Base-by-base conservation (phyloP, 2,329 filamentous ascomycete species). In the Penicillium italicum region DNA sequence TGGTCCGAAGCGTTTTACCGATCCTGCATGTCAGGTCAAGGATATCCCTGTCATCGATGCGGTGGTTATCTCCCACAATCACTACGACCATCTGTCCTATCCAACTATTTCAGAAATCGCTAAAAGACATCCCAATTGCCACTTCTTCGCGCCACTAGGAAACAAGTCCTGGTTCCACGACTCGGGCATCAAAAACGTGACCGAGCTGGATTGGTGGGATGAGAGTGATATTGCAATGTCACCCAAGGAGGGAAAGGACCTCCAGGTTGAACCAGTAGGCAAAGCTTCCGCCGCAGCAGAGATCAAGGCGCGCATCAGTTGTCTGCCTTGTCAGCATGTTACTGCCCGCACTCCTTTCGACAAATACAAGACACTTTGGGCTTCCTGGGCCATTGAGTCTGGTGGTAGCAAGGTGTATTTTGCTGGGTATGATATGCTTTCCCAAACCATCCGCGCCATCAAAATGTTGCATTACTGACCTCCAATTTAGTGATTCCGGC, bases 201-300 rank as follows among this genome's bases (percentile, higher is more conserved):
- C 90, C 0, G 92, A 97, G 76, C 73, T 97, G 66, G 93, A 97
- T 74, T 97, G 93, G 93, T 97, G 93, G 93, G 87, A 96, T 64
- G 87, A 90, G 60, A 82, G 85, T 6, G 86, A 93, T 45, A 73
- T 96, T n/a, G 84, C 77, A 0, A 74, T 96, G 26, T 79, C 82
- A 14, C 69, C 74, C 7, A 65, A 66, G 10, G 62, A 64, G 55
- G 51, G 65, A 61, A 61, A 65, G 14, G 37, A 48, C 1, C 53
- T 61, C 0, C 63, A 72, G 47, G 68, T 74, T 4, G 69, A 67
- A 31, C 65, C 62, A n/a, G 56, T 60, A 9, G 64, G 69, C 20
- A 64, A 62, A 46, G 49, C 59, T 42, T 53, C 64, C 0, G 61
- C 60, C 4, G 36, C 66, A 11, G 62, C 69, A 4, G 77, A 80